A percentile compares a stretch with the other conserved stretches of the same genome.
These are phyloP conservation scores for Crepidotus variabilis DNA, from an alignment of 768 basidiomycete species.

Conservation along the genomic window DNA sequence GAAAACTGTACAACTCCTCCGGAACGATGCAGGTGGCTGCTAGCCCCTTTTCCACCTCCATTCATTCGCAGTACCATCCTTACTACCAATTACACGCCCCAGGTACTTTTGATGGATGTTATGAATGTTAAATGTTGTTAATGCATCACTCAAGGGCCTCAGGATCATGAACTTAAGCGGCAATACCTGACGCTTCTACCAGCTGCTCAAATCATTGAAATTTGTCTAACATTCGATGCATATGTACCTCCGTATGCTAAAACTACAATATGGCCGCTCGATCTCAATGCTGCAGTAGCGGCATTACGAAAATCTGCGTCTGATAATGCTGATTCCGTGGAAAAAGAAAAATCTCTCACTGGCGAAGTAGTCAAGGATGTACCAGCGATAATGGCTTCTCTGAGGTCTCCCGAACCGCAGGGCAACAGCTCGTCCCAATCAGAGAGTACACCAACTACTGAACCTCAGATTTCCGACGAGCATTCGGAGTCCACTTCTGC, in stretches of 20 bases:
- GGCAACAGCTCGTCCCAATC: neutral
- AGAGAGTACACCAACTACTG: neutral
- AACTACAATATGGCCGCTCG: conserved; percentile 68
- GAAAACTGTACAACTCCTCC: conserved; percentile 67
- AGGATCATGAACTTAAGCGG: conserved; percentile 64
- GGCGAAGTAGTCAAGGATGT: conserved; percentile 15
- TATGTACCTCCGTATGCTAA: conserved; percentile 65
- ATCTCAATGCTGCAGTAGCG: conserved; percentile 62
- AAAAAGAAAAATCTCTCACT: conserved; percentile 12
- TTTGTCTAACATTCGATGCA: conserved; percentile 69
- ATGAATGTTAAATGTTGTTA: conserved; percentile 9
- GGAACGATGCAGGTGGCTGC: conserved; percentile 58
- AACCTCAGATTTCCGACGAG: conserved; percentile 7
- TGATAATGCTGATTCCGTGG: conserved; percentile 15
- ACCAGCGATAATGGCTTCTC: conserved; percentile 21
- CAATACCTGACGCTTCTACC: conserved; percentile 68
- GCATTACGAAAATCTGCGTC: conserved; percentile 36
- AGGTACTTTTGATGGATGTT: conserved; percentile 16
- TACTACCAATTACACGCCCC: conserved; percentile 15
- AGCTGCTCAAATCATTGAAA: conserved; percentile 71
- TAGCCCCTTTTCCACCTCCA: conserved; percentile 29
- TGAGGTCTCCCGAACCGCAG: neutral
- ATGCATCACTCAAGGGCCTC: conserved; percentile 23
- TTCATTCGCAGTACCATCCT: conserved; percentile 21
- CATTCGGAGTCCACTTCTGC: conserved; percentile 9